These are phyloP conservation scores for Colletotrichum sp. DNA, from an alignment of 2,329 filamentous ascomycete genomes.

Conservation along the genomic window DNA sequence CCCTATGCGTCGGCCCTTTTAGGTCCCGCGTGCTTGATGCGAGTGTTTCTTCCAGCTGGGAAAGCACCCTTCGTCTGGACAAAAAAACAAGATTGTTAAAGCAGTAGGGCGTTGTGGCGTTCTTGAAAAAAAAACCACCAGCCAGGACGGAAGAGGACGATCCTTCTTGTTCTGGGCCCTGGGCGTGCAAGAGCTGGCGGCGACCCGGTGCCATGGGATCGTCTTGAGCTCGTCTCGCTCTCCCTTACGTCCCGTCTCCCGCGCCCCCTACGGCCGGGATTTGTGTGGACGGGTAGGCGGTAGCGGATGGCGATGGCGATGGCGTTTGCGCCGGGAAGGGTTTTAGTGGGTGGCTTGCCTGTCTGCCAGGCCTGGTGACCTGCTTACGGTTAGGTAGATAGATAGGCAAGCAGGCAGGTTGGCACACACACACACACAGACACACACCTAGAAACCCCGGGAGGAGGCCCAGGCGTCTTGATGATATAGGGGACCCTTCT, in stretches of 20 bases:
- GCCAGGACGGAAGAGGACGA: neutral
- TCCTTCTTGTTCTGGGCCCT: neutral
- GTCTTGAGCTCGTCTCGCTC: neutral
- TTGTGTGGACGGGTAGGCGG: neutral
- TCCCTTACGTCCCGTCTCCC: neutral
- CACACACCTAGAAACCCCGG: too few relatives aligned
- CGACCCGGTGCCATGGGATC: slow-evolving; percentile 5
- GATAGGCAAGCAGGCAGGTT: neutral
- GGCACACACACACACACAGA: neutral
- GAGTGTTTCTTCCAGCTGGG: neutral
- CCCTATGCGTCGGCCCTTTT: neutral
- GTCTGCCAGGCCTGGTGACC: neutral
- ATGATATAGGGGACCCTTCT: neutral
- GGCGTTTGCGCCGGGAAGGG: neutral
- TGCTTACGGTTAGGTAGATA: neutral
- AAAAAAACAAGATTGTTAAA: neutral
- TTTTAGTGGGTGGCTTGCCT: neutral
- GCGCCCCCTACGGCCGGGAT: neutral
- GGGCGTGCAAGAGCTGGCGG: neutral
- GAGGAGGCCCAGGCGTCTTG: neutral
- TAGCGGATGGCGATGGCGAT: neutral
- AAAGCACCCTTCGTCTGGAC: neutral
- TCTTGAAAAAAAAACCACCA: neutral
- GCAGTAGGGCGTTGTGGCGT: neutral
- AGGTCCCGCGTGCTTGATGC: neutral